These are phyloP conservation scores for Pestalotiopsis sp. DNA, from an alignment of 2,329 filamentous ascomycete genomes.

Conservation along the genomic window DNA sequence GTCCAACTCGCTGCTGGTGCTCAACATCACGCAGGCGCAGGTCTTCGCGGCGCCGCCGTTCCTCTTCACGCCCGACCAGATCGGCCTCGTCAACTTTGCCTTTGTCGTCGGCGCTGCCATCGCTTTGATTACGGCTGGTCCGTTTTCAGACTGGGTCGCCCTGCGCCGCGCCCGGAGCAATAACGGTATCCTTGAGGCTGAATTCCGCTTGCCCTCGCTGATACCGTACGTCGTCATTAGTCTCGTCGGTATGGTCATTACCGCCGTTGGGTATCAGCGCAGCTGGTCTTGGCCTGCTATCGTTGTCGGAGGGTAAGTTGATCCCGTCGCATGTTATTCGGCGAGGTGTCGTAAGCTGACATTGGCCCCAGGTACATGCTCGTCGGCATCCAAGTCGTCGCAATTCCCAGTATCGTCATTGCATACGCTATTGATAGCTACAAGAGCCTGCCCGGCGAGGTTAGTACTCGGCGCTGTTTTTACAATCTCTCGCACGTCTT, in stretches of 20 bases:
- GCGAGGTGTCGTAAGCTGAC: not conserved
- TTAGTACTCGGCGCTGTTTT: too few relatives aligned
- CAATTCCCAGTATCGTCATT: constrained; percentile 58
- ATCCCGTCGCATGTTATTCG: too few relatives aligned
- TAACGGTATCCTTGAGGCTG: constrained; percentile 45
- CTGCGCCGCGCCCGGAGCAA: constrained; percentile 38
- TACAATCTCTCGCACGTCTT: too few relatives aligned
- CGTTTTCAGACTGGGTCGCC: constrained; percentile 44
- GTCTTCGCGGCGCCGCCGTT: constrained; percentile 48
- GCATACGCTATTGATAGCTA: constrained; percentile 65
- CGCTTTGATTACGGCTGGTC: constrained; percentile 42
- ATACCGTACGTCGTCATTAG: constrained; percentile 44
- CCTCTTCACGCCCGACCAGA: constrained; percentile 41
- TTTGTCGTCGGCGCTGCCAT: constrained; percentile 42
- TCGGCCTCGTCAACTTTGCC: constrained; percentile 52
- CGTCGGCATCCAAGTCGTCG: constrained; percentile 35
- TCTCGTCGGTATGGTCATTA: constrained; percentile 46
- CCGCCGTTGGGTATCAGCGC: constrained; percentile 46
- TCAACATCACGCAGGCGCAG: constrained; percentile 53
- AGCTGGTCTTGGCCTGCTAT: constrained; percentile 49
- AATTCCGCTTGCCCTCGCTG: constrained; percentile 45
- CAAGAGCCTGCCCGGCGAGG: constrained; percentile 61
- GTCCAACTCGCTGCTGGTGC: constrained; percentile 43
- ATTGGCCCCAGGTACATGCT: constrained; percentile 12
- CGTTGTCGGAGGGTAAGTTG: constrained; percentile 46